A percentile compares a stretch with the other conserved stretches of the same genome.
Conservation (phyloP, 176 grass and related monocot genomes). For the Chloris gayana region DNA sequence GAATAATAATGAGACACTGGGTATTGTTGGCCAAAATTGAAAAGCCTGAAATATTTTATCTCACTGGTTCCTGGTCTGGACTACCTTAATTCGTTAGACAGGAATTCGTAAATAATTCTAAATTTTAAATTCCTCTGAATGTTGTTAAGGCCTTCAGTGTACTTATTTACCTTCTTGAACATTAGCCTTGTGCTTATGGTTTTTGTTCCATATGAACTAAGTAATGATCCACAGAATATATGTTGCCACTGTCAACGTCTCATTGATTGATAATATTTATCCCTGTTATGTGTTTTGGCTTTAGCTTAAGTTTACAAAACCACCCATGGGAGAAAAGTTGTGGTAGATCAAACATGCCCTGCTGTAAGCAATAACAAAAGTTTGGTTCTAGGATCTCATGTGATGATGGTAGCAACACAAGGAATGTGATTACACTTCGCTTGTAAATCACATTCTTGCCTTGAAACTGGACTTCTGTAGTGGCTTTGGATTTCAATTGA, state of each 20-base stretch:
- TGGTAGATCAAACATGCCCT: too few relatives aligned
- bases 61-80: too few relatives aligned
- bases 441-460: not conserved
- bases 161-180: not conserved
- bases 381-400: not conserved
- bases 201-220: too few relatives aligned
- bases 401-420: not conserved
- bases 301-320: too few relatives aligned
- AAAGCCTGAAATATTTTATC: not conserved
- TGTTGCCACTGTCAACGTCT: not conserved
- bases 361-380: not conserved
- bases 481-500: not conserved
- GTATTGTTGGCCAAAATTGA: conserved; percentile 26
- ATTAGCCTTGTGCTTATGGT: not conserved
- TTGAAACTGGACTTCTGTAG: conserved; percentile 1
- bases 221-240: not conserved
- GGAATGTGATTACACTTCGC: not conserved
- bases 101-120: not conserved
- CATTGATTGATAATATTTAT: not conserved
- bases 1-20: conserved; percentile 1
- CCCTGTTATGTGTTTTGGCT: not conserved
- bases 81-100: too few relatives aligned
- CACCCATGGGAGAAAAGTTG: too few relatives aligned
- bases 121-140: not conserved
- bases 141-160: not conserved